Conservation (phyloP, 257 asterid genomes). For the Fraxinus anomala region DNA sequence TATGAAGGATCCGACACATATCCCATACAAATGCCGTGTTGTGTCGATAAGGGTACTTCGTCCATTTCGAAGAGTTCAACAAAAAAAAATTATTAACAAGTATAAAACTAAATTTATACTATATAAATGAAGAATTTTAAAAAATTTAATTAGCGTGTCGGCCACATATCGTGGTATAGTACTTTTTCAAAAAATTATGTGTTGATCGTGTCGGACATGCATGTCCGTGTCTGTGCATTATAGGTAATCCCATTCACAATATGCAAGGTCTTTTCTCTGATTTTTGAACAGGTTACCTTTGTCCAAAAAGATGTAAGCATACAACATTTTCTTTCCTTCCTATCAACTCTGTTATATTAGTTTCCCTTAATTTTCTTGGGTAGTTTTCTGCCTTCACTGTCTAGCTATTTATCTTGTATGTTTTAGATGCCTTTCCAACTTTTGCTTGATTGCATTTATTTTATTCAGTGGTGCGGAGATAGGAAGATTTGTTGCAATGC, state of each 20-base stretch:
- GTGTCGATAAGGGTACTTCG: too few species aligned
- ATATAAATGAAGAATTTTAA: too few species aligned
- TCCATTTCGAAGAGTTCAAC: too few species aligned
- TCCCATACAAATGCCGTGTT: too few species aligned
- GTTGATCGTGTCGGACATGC: too few species aligned
- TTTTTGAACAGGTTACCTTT: background rate
- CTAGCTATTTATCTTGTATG: background rate
- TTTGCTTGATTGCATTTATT: slow-evolving; percentile 15
- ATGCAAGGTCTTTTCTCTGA: background rate
- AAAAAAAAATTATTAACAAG: too few species aligned
- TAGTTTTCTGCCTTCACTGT: background rate
- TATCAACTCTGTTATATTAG: background rate
- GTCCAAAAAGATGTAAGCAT: background rate
- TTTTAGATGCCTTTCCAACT: slow-evolving; percentile 1
- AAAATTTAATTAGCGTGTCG: too few species aligned
- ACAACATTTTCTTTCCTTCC: background rate
- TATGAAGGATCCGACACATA: too few species aligned
- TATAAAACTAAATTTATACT: too few species aligned
- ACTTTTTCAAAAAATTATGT: too few species aligned
- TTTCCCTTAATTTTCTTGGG: background rate
- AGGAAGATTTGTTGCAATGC: slow-evolving; percentile 80
- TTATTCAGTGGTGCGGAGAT: slow-evolving; percentile 69
- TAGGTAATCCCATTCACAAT: background rate
- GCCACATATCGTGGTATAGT: too few species aligned
- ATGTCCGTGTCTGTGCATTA: too few species aligned